Conservation (phyloP, 345 rosid species). For the Erodium maritimum region DNA sequence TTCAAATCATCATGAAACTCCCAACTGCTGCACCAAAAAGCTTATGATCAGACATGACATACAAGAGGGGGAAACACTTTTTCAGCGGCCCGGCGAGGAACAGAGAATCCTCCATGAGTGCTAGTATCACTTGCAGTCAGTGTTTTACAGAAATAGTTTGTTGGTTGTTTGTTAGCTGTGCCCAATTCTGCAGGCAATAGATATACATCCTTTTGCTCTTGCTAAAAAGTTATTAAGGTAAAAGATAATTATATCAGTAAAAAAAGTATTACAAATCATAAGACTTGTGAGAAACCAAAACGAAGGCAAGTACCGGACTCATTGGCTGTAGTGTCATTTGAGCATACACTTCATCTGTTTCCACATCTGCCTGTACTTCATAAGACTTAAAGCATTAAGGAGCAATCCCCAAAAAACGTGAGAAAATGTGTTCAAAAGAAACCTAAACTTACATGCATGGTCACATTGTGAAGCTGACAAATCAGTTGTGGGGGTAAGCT, state of each 20-base stretch:
- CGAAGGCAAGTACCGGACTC: conserved; percentile 26
- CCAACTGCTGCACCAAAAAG: background rate
- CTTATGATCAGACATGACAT: conserved; percentile 9
- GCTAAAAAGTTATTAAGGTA: conserved; percentile 16
- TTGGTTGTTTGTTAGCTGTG: conserved; percentile 30
- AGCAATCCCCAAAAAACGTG: background rate
- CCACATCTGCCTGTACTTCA: conserved; percentile 51
- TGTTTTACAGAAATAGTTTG: no score
- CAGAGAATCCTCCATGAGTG: conserved; percentile 49
- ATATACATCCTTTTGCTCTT: conserved; percentile 36
- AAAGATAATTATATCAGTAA: background rate
- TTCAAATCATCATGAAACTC: background rate
- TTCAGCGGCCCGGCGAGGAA: conserved; percentile 47
- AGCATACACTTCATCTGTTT: no score
- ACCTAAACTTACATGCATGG: conserved; percentile 41
- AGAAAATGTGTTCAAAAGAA: background rate
- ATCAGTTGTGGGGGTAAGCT: no score
- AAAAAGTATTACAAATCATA: background rate
- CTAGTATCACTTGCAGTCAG: no score
- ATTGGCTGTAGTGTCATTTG: conserved; percentile 69
- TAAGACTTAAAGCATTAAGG: conserved; percentile 2
- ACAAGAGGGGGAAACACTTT: conserved; percentile 48
- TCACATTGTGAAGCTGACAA: no score
- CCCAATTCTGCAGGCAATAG: conserved; percentile 34
- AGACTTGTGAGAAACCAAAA: background rate